Evolutionary conservation across 2,329 filamentous ascomycete genomes (phyloP).

Genomic region (Colletotrichum karsti): DNA sequence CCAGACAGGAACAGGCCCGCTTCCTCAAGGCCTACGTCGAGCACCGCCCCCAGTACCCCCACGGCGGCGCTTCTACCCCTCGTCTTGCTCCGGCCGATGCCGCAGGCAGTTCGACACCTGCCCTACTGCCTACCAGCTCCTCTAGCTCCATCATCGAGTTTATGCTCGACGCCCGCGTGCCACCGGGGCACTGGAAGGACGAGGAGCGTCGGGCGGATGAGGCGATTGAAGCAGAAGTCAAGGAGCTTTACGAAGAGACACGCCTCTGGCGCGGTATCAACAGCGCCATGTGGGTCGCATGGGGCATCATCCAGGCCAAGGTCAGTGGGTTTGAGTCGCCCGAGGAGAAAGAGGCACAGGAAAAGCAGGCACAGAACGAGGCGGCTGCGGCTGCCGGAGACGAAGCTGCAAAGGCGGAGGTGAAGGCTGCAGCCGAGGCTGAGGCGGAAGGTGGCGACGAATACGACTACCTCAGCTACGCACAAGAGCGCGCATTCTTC

Average conservation of each 20-base stretch:
- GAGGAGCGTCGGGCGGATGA: slow-evolving; percentile 71
- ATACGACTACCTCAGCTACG: slow-evolving; percentile 93
- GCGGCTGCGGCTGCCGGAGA: slow-evolving; percentile 27
- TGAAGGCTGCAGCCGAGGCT: slow-evolving; percentile 34
- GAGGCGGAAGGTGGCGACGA: slow-evolving; percentile 68
- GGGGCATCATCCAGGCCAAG: slow-evolving; percentile 96
- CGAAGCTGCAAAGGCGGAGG: slow-evolving; percentile 36
- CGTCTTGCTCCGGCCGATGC: slow-evolving; percentile 52
- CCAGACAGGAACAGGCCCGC: slow-evolving; percentile 79
- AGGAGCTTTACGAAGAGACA: slow-evolving; percentile 79
- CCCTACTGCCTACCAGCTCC: slow-evolving; percentile 45
- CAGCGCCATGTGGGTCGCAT: slow-evolving; percentile 90
- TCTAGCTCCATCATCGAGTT: slow-evolving; percentile 71
- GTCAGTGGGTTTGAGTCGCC: slow-evolving; percentile 74
- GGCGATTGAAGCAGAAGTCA: slow-evolving; percentile 72
- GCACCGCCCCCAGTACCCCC: slow-evolving; percentile 76
- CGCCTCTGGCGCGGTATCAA: slow-evolving; percentile 88
- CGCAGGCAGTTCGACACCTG: slow-evolving; percentile 40
- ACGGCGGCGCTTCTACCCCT: slow-evolving; percentile 57
- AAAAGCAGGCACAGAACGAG: slow-evolving; percentile 37
- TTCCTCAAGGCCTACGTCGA: slow-evolving; percentile 89
- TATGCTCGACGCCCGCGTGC: slow-evolving; percentile 80
- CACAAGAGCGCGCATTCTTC: slow-evolving; percentile 89
- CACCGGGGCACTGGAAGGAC: slow-evolving; percentile 64
- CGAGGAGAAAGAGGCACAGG: slow-evolving; percentile 31